Evolutionary conservation across 345 rosid species (phyloP).

Genomic region (Zanthoxylum bungeanum): DNA sequence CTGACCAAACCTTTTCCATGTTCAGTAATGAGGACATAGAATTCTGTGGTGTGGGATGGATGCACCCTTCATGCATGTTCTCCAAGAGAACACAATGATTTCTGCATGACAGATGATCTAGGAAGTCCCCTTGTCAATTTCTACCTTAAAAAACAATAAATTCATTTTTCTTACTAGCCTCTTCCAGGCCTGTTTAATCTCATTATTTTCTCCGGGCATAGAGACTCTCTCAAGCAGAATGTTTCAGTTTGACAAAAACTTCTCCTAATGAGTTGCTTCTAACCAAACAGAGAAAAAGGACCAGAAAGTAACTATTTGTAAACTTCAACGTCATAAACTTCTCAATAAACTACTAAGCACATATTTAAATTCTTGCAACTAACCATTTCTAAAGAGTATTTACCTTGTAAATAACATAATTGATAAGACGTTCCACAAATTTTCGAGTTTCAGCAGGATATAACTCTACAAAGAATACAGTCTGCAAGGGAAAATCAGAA

Average conservation of each 20-base stretch:
- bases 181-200: not conserved
- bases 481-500: constrained; percentile 46
- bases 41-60: not conserved
- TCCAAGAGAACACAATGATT: not conserved
- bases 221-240: not conserved
- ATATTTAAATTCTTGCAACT: not conserved
- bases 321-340: not conserved
- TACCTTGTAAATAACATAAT: constrained; percentile 97
- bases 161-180: not conserved
- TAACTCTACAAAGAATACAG: constrained; percentile 76
- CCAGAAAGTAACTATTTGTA: not conserved
- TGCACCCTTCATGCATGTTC: not conserved
- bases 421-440: constrained; percentile 82
- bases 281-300: not conserved
- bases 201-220: not conserved
- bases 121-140: not conserved
- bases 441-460: constrained; percentile 77
- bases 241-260: not conserved
- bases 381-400: constrained; percentile 12
- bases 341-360: not conserved
- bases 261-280: not conserved
- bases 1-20: not conserved
- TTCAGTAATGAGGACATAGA: not conserved
- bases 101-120: not conserved
- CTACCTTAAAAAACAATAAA: not conserved